Base-by-base conservation (phyloP, 345 rosid genomes). In the Moringa oleifera region DNA sequence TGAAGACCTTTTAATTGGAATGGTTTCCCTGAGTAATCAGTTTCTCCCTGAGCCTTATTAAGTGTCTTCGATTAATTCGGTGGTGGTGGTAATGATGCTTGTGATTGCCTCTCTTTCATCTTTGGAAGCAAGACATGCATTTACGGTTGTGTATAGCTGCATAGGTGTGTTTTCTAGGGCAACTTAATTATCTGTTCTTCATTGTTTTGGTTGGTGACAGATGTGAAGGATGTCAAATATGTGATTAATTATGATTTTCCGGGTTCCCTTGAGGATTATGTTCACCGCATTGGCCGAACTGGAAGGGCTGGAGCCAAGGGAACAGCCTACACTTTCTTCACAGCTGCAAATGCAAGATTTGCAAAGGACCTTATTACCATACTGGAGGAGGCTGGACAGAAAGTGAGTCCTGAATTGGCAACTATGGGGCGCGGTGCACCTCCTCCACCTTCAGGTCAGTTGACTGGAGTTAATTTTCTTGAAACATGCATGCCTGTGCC, bases 241-340 rank as follows among this genome's bases (percentile, higher is more conserved):
- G 99, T 95, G 69, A 84, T 91, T 67, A 95, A 95, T 72, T 95
- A 95, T 41, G 99, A 95, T 81, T 95, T 95, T 70, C 99, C 99
- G 58, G 97, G 97, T 63, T 91, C 99, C 47, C 89, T 91, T 7
- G 99, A 95, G 70, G 99, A 95, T 80, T 95, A 95, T 58, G 99
- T 95, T 55, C 99, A 95, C 61, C 89, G 97, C 24, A 95, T 95
- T 65, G 99, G 99, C 61, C 75, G 99, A 68, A 91, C 99, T 0
- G 99, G 99, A 66, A 95, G 99, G 61, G 99, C 99, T 0, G 99
- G 99, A 28, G 99, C 99, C 0, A 95, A 91, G 78, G 99, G 99
- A 72, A 95, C 99, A 52, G 99, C 97, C 5, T 95, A 95, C 77
- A 80, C 89, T 33, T 95, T 91, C 86, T 95, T 95, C 85, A 91